These are phyloP conservation scores for Microbotryum saponariae DNA, from an alignment of 1,284 basidiomycete genomes.

Conservation along the genomic window DNA sequence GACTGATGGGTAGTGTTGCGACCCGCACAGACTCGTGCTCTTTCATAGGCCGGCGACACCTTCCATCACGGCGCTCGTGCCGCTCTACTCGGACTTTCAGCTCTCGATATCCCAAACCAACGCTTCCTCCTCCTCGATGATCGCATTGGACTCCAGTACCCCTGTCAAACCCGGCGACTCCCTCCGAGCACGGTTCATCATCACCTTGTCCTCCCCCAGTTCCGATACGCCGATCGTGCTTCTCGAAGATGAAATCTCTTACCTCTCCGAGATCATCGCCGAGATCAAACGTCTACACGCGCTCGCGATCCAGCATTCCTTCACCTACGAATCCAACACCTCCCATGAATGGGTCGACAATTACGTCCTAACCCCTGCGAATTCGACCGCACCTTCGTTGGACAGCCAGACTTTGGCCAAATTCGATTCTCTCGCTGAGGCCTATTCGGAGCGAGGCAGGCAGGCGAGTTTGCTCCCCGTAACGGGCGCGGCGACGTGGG, in stretches of 20 bases:
- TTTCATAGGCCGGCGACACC: conserved; percentile 6
- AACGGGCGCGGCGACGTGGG: no score
- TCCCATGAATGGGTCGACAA: not conserved
- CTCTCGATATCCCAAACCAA: conserved; percentile 4
- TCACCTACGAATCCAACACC: not conserved
- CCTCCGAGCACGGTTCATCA: not conserved
- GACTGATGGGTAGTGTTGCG: no score
- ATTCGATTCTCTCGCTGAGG: not conserved
- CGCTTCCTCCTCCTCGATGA: no score
- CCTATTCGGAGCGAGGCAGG: not conserved
- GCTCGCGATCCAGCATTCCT: not conserved
- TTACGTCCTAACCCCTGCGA: not conserved
- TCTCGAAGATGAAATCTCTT: conserved; percentile 4
- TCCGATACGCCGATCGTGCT: not conserved
- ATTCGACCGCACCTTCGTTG: not conserved
- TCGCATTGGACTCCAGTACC: not conserved
- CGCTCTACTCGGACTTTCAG: conserved; percentile 2
- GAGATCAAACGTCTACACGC: not conserved
- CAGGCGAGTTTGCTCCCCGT: no score
- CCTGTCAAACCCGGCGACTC: not conserved
- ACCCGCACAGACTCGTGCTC: conserved; percentile 1
- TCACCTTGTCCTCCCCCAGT: conserved; percentile 1
- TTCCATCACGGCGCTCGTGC: not conserved
- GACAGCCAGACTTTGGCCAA: not conserved
- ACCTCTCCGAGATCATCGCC: conserved; percentile 3